These are phyloP conservation scores for Pseudogymnoascus verrucosus DNA, from an alignment of 2,329 filamentous ascomycete species.

Conservation along the genomic window DNA sequence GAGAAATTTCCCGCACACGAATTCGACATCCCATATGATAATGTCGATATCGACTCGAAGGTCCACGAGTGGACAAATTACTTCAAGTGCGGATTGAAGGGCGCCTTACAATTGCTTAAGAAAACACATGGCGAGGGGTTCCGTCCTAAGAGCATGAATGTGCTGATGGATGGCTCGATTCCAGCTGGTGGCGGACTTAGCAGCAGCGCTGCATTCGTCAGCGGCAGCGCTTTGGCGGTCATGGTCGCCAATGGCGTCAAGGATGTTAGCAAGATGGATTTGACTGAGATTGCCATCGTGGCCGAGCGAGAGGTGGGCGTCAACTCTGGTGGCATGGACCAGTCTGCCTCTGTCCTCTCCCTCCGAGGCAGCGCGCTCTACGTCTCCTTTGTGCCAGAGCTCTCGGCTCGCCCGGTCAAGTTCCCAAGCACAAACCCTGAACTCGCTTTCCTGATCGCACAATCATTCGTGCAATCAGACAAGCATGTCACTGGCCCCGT, in stretches of 20 bases:
- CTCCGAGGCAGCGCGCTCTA: constrained; percentile 78
- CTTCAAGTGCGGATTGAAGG: constrained; percentile 85
- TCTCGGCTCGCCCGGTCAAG: constrained; percentile 67
- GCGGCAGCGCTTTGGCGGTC: constrained; percentile 78
- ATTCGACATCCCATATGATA: constrained; percentile 59
- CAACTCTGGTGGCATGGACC: constrained; percentile 97
- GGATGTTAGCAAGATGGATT: constrained; percentile 77
- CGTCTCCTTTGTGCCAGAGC: constrained; percentile 76
- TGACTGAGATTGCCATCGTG: constrained; percentile 88
- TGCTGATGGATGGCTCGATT: constrained; percentile 85
- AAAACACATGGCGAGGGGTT: constrained; percentile 54
- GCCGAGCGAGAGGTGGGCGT: constrained; percentile 92
- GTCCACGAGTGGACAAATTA: constrained; percentile 96
- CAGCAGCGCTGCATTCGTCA: constrained; percentile 90
- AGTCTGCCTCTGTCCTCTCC: constrained; percentile 91
- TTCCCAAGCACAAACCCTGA: constrained; percentile 78
- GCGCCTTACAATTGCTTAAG: constrained; percentile 70
- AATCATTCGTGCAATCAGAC: constrained; percentile 88
- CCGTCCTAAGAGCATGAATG: constrained; percentile 68
- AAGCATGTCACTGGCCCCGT: constrained; percentile 90
- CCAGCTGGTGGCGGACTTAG: constrained; percentile 87
- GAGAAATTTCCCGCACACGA: constrained; percentile 67
- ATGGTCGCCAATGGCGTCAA: constrained; percentile 76
- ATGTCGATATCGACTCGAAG: constrained; percentile 74
- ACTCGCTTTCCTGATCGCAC: constrained; percentile 85